Evolutionary conservation across 495 filamentous ascomycete genomes (phyloP).

Genomic region (Neurospora sp.): DNA sequence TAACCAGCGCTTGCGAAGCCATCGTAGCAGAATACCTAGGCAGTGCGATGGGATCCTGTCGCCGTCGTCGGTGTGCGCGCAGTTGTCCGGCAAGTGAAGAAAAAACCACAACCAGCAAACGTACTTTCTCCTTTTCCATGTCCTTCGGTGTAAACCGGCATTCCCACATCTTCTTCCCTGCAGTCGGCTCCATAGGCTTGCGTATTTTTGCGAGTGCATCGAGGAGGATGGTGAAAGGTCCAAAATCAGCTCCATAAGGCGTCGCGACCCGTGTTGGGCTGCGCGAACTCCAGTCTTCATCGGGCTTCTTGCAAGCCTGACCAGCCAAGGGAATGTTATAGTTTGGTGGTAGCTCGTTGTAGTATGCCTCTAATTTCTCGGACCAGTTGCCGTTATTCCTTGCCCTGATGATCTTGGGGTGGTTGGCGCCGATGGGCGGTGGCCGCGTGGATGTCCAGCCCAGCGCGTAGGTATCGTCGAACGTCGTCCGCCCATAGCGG

Average conservation of each 20-base stretch:
- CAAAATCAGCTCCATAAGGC: background rate
- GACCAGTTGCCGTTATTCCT: conserved; percentile 1
- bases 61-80: background rate
- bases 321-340: conserved; percentile 23
- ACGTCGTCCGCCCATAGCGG: conserved; percentile 1
- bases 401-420: conserved; percentile 17
- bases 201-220: background rate
- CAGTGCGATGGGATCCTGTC: background rate
- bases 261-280: background rate
- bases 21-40: background rate
- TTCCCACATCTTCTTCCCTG: background rate
- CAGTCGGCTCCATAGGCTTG: background rate
- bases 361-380: conserved; percentile 10
- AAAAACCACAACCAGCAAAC: background rate
- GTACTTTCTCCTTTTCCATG: background rate
- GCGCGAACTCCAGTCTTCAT: background rate
- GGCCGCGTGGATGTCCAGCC: background rate
- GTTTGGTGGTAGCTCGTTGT: conserved; percentile 4
- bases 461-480: conserved; percentile 12
- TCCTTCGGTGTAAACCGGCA: background rate
- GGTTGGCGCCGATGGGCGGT: conserved; percentile 1
- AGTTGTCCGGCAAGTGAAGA: background rate
- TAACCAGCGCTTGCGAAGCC: background rate
- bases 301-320: background rate
- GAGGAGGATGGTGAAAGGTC: background rate